Base-by-base conservation (phyloP, 2,329 filamentous ascomycete species). In the Curvularia hawaiiensis region DNA sequence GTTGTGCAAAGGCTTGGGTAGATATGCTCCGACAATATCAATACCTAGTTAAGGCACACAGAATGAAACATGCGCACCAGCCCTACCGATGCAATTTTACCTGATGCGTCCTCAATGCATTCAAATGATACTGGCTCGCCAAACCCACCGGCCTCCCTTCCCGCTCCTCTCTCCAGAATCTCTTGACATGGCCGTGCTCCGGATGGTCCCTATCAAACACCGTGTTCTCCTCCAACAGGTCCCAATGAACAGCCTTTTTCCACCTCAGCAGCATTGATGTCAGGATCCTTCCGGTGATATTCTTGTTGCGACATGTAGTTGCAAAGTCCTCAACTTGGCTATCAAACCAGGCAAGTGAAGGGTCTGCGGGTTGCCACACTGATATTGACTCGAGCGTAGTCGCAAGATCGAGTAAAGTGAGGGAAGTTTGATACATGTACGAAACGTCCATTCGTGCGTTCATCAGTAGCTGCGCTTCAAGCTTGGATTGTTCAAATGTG, bases 301-400 rank as follows among this genome's bases (percentile, higher is more conserved):
- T 60, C 35, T 68, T 73, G 41, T 71, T 68, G n/a, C 49, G 63
- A 45, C 67, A 72, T 7, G 58, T 65, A 1, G 58, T 70, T 3
- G 60, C 58, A 43, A 72, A 66, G 41, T 71, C 66, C 12, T 57
- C 53, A 1, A 72, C 30, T 26, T 69, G 67, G 4, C 61, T 55
- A 9, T 65, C 59, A 16, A 70, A 69, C 65, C 68, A 71, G 14
- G 48, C 50, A 2, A 72, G 51, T 2, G 60, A 59, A 9, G 63
- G 49, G 30, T 72, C 67, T 3, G 68, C 63, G n/a, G 70, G 69
- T 28, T 73, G 67, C 65, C 67, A 71, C 3, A 70, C 43, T 4
- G 68, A 60, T 10, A 72, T 58, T 1, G 66, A 68, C 51, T 65
- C 56, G 9, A 73, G 55, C n/a, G 51, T 18, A 9, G 54, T 30